phyloP scores from a whole-genome alignment of 1,284 basidiomycete species.

The Ceratorhiza oryzae-sativae region DNA sequence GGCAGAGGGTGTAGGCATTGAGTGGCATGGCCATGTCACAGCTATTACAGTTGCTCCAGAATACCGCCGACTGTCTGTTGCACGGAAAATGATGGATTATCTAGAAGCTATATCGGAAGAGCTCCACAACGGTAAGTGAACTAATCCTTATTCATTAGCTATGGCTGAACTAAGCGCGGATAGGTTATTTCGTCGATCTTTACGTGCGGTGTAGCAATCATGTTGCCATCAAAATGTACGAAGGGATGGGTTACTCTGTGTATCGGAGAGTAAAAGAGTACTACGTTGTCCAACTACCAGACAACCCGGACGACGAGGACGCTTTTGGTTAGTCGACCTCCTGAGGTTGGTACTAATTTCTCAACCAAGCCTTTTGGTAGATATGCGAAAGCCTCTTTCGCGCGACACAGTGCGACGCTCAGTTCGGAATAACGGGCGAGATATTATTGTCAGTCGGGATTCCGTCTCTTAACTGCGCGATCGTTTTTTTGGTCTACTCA shows the following conservation, averaged over 20 bases:
- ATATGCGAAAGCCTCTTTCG: conserved; percentile 86
- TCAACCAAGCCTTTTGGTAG: conserved; percentile 53
- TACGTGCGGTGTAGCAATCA: conserved; percentile 76
- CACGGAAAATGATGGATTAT: conserved; percentile 79
- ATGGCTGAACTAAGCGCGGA: background rate
- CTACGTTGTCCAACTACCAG: conserved; percentile 77
- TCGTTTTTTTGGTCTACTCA: background rate
- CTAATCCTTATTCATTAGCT: background rate
- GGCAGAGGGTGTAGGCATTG: conserved; percentile 73
- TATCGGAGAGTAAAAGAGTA: conserved; percentile 86
- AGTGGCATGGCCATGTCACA: conserved; percentile 92
- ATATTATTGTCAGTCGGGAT: conserved; percentile 73
- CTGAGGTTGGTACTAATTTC: background rate
- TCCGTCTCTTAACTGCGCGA: conserved; percentile 6
- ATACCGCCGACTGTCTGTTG: conserved; percentile 84
- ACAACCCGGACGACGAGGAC: conserved; percentile 82
- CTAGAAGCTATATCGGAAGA: conserved; percentile 83
- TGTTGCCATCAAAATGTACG: conserved; percentile 84
- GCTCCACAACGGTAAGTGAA: conserved; percentile 61
- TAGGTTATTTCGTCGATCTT: conserved; percentile 84
- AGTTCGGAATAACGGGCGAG: conserved; percentile 71
- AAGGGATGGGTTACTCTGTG: conserved; percentile 85
- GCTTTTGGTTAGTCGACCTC: conserved; percentile 75
- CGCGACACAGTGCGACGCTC: conserved; percentile 69
- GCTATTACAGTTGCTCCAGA: conserved; percentile 91